Conservation (phyloP, 106 monocot genomes). For the Hemerocallis citrina region DNA sequence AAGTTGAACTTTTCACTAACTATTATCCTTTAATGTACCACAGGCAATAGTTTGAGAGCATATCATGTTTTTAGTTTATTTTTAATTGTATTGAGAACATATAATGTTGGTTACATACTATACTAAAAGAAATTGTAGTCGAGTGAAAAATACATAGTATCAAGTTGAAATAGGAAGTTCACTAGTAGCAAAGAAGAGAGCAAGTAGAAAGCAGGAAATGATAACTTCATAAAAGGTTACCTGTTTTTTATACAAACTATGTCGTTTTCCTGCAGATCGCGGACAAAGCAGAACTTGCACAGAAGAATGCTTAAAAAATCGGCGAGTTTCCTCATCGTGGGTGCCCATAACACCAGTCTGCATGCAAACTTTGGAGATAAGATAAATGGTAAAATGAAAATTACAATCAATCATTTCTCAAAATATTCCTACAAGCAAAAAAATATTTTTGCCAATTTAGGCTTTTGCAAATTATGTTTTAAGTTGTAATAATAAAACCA, state of each 20-base stretch:
- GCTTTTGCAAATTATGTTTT: no score
- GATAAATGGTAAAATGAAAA: constrained; percentile 4
- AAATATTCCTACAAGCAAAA: no score
- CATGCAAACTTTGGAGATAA: constrained; percentile 14
- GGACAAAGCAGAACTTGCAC: constrained; percentile 87
- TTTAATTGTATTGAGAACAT: neutral
- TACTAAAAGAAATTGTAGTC: neutral
- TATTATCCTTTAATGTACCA: neutral
- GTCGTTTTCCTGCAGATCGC: constrained; percentile 83
- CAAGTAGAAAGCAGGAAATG: neutral
- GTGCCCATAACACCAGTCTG: constrained; percentile 80
- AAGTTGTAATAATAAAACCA: no score
- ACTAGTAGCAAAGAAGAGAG: neutral
- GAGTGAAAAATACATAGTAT: neutral
- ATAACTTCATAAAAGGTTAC: constrained; percentile 10
- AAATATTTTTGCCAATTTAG: no score
- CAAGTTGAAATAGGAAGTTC: neutral
- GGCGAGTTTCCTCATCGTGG: constrained; percentile 83
- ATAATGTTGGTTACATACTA: neutral
- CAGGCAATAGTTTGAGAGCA: no score
- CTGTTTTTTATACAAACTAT: constrained; percentile 73
- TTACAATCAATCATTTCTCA: neutral
- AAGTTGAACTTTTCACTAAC: neutral
- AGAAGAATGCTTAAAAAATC: constrained; percentile 90
- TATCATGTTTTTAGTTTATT: no score